Evolutionary conservation across 495 filamentous ascomycete species (phyloP), one percentile per base, ranked within the genome.

Genomic region (Glarea lozoyensis): DNA sequence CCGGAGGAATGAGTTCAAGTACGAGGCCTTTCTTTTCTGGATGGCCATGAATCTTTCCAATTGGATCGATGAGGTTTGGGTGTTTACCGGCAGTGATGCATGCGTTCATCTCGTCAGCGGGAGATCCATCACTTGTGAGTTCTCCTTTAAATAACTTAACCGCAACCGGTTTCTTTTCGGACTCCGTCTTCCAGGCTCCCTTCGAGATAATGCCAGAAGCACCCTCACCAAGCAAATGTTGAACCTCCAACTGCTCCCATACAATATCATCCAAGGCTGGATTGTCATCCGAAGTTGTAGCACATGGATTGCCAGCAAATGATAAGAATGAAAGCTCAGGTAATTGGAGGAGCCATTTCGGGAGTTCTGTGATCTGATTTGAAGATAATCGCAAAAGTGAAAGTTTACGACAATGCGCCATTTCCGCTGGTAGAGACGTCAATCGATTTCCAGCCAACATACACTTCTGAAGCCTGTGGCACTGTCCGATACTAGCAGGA

Each of bases 291-390:
- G 45, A 45, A n/a, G 37, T n/a, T 10, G 45, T 23, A 1, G 54
- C 51, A 43, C 68, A 70, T 5, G 65, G 65, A 43, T 72, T 70
- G 2, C 60, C 60, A 12, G 64, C 64, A 40, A 69, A 69, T 16
- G 64, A 63, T 39, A 69, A 52, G 40, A 65, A 69, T n/a, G 62
- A 58, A 2, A 70, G 58, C 40, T 62, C 52, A 2, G 66, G 65
- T 12, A 72, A 46, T 17, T 57, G 49, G 33, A 68, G 66, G 1
- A 69, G 53, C 61, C 65, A 69, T 7, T 20, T 4, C 10, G 67
- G 68, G 5, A 70, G 42, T 11, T 43, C 21, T 13, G 43, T 21
- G 23, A 72, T 35, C 11, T 49, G 40, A 55, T 72, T 72, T 12
- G 57, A 49, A 20, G 59, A 65, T 15, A 70, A 48, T n/a, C 66